phyloP scores from a whole-genome alignment of 257 asterid genomes.

The Rhazya stricta region DNA sequence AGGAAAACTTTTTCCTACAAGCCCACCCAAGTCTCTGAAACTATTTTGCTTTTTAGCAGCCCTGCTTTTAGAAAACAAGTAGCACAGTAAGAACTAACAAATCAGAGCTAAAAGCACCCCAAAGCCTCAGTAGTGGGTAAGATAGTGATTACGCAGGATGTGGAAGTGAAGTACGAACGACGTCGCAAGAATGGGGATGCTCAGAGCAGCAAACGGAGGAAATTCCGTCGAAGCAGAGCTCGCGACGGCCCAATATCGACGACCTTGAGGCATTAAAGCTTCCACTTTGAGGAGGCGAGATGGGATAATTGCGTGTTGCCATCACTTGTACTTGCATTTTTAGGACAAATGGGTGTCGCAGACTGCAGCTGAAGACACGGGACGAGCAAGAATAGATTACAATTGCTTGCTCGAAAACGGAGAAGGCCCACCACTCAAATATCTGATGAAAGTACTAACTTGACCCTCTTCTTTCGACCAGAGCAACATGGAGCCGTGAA shows the following conservation, averaged over 20 bases:
- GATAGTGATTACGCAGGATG: conserved; percentile 31
- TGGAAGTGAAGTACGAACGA: conserved; percentile 26
- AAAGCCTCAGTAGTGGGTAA: not conserved
- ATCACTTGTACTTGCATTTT: conserved; percentile 9
- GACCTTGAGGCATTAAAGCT: conserved; percentile 7
- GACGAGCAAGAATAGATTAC: not conserved
- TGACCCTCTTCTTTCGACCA: not conserved
- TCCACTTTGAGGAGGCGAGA: not conserved
- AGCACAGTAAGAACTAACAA: conserved; percentile 2
- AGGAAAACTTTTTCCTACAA: conserved; percentile 26
- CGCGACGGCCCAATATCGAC: conserved; percentile 61
- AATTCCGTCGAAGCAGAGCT: conserved; percentile 58
- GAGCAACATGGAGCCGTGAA: too few relatives aligned
- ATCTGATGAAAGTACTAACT: not conserved
- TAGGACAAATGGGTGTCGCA: not conserved
- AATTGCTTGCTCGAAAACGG: not conserved
- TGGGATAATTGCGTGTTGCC: not conserved
- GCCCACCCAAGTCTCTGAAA: conserved; percentile 22
- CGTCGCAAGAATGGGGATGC: conserved; percentile 8
- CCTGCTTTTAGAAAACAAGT: conserved; percentile 25
- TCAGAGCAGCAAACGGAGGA: conserved; percentile 38
- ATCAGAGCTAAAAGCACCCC: not conserved
- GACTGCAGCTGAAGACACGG: not conserved
- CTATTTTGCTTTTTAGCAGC: conserved; percentile 23
- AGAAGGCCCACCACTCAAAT: not conserved